These are phyloP conservation scores for Brassica rapa DNA, from an alignment of 345 rosid genomes.

Conservation along the genomic window DNA sequence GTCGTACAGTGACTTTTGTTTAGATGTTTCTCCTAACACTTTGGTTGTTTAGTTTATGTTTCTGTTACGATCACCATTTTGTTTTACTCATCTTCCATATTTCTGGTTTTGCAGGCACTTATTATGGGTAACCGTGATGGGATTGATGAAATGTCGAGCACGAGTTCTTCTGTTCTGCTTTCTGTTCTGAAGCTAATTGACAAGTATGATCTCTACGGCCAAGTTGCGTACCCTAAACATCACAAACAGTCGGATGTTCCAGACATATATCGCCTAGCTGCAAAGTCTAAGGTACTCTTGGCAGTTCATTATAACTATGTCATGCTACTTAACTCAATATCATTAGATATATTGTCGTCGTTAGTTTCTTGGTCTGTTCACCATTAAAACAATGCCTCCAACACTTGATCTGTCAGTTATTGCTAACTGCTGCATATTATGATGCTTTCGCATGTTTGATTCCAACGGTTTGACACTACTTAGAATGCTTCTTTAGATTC, in stretches of 20 bases:
- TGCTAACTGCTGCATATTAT: background rate
- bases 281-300: slow-evolving; percentile 81
- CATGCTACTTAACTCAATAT: background rate
- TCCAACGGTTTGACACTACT: background rate
- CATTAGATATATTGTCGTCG: background rate
- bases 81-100: slow-evolving; percentile 19
- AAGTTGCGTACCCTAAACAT: slow-evolving; percentile 98
- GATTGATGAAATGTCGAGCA: slow-evolving; percentile 96
- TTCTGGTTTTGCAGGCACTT: slow-evolving; percentile 61
- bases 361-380: slow-evolving; percentile 1
- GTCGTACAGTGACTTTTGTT: background rate
- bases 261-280: slow-evolving; percentile 95
- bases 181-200: slow-evolving; percentile 96
- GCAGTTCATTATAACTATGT: background rate
- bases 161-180: slow-evolving; percentile 85
- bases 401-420: background rate
- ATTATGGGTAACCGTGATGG: slow-evolving; percentile 99
- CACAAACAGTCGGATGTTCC: slow-evolving; percentile 98
- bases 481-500: background rate
- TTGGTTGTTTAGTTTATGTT: slow-evolving; percentile 2
- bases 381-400: background rate
- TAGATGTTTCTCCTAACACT: background rate
- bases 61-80: slow-evolving; percentile 31
- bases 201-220: slow-evolving; percentile 95
- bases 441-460: slow-evolving; percentile 13